Base-by-base conservation (phyloP, 192 early-diverging fungal species). In the Powellomyces hirtus region DNA sequence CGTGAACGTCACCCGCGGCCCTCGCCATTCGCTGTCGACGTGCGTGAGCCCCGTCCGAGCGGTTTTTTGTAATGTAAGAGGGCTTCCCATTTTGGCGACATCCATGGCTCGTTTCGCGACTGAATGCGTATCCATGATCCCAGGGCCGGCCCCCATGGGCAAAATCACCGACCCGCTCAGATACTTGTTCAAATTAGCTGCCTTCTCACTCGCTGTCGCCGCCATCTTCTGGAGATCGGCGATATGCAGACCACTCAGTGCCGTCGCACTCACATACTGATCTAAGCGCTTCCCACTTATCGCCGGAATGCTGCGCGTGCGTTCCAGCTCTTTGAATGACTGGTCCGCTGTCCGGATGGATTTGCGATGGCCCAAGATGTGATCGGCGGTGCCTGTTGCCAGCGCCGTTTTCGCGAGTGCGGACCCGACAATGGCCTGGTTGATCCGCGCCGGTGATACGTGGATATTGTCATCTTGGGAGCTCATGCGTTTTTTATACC, bases 21-120 rank as follows among this genome's bases (percentile, higher is more conserved):
- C n/a, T 31, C 20, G 24, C 49, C 49, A 72, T 34, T 72, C 70
- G 0, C 70, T 18, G 33, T 72, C 70, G 0, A 72, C 67, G 34
- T 69, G 67, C 13, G 56, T 46, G 5, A 60, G 13, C 11, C 40
- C 52, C n/a, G 67, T 60, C 34, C 42, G 22, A 24, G 26, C 46
- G 22, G 67, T 49, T 33, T 60, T 69, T 1, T 40, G 26, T 26
- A 72, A n/a, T 11, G 70, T 72, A 4, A 72, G 46, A 13, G 70
- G 70, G 38, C 70, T 72, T 46, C 70, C 70, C 51, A 72, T 49
- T 38, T 26, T 58, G 5, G 70, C 70, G 24, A 72, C 61, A 34
- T 62, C 56, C 38, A 72, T 63, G 31, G 70, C 70, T 31, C 16
- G 24, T 0, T 64, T 56, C 27, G 70, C 70, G 4, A 61, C 60